Percentiles rank a stretch among this genome's conserved stretches.
phyloP scores from a whole-genome alignment of 352 stramenopile genomes.

The Globisporangium polare region DNA sequence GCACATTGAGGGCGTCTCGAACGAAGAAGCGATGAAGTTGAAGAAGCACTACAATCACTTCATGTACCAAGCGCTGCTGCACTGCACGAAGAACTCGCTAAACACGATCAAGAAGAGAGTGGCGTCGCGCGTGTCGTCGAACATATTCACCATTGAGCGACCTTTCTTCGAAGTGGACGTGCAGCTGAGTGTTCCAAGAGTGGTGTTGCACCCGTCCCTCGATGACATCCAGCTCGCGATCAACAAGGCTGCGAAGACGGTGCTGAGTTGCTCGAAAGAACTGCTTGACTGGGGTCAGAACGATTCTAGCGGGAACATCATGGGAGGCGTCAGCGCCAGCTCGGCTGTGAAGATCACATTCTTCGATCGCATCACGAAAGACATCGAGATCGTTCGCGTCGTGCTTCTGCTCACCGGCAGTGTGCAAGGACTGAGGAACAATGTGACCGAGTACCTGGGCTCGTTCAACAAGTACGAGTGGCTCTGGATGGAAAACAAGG shows the following conservation, averaged over 20 bases:
- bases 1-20: slow-evolving; percentile 91
- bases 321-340: background rate
- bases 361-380: slow-evolving; percentile 97
- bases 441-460: slow-evolving; percentile 95
- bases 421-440: slow-evolving; percentile 96
- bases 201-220: slow-evolving; percentile 94
- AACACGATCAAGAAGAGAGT: slow-evolving; percentile 99
- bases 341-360: slow-evolving; percentile 79
- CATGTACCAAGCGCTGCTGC: slow-evolving; percentile 97
- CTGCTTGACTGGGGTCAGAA: slow-evolving; percentile 93
- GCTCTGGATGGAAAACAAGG: slow-evolving; percentile 98
- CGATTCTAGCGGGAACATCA: slow-evolving; percentile 27
- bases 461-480: slow-evolving; percentile 96
- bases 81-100: slow-evolving; percentile 98
- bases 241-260: slow-evolving; percentile 95
- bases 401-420: slow-evolving; percentile 96
- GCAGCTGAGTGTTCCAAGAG: slow-evolving; percentile 91
- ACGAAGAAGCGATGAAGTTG: slow-evolving; percentile 94
- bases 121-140: slow-evolving; percentile 82
- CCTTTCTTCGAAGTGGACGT: slow-evolving; percentile 99
- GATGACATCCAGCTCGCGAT: slow-evolving; percentile 98
- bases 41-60: slow-evolving; percentile 99
- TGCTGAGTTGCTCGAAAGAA: slow-evolving; percentile 96
- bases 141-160: slow-evolving; percentile 90
- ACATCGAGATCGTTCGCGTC: slow-evolving; percentile 98